Evolutionary conservation across 2,329 filamentous ascomycete genomes (phyloP), one percentile per base, ranked within the genome.

Genomic region (Colletotrichum sp.): DNA sequence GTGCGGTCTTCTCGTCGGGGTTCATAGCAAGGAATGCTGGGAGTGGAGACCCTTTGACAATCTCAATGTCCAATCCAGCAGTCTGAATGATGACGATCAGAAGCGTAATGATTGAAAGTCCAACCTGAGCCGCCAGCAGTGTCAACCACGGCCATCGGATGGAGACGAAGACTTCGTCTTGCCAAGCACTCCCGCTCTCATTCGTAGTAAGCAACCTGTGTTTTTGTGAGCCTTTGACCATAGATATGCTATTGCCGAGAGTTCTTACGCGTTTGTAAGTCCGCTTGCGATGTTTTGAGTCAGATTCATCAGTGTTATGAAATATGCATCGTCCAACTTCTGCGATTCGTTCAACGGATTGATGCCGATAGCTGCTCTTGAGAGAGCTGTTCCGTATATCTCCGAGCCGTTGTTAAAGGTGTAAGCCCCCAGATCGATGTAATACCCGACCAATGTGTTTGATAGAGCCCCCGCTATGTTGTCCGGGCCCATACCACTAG

Each of bases 131-230:
- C 24, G 55, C 68, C 13, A 74, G 55, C 21, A 74, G 21, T 5
- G 72, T 67, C 36, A 74, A 18, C 72, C 72, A 72, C 30, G 68
- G 55, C 72, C 72, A 74, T 4, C 72, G 68, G 9, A 74, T 67
- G 4, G 52, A 61, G 4, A 74, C 72, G 18, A 55, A 74, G 6
- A 28, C 24, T n/a, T 74, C 72, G 16, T 63, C 61, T n/a, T 56
- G 72, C 72, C 69, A 72, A 10, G 72, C 68, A 21, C 36, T 61
- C 4, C 72, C 68, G 21, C 38, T 71, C 13, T 70, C 32, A 18
- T 74, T 70, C 2, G 34, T 13, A 7, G n/a, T 48, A 12, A 74
- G 38, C 3, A 74, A 28, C 34, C 71, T 74, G 43, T 21, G n/a
- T 24, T 18, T 24, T 18, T 14, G 9, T 18, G 32, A 21, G 16